phyloP scores from a whole-genome alignment of 2,329 filamentous ascomycete genomes.

The Hymenoscyphus occultus region DNA sequence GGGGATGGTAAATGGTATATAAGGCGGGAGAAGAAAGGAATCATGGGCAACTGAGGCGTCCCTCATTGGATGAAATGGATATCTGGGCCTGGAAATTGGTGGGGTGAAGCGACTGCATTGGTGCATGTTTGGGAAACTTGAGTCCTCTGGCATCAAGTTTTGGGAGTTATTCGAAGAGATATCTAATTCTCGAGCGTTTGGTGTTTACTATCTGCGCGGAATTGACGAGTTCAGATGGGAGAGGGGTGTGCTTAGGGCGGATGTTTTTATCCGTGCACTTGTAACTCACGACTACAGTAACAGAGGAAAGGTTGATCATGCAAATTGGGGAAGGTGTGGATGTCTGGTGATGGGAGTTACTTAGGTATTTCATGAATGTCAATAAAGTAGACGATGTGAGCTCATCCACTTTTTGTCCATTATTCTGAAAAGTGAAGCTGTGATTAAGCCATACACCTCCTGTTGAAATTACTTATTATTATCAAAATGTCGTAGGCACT shows the following conservation, averaged over 20 bases:
- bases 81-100: neutral
- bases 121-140: slow-evolving; percentile 12
- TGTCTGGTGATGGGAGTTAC: neutral
- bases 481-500: too few species aligned
- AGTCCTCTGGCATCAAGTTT: slow-evolving; percentile 15
- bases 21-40: neutral
- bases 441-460: too few species aligned
- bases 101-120: neutral
- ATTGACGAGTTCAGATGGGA: neutral
- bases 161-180: slow-evolving; percentile 15
- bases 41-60: neutral
- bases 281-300: neutral
- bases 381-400: too few species aligned
- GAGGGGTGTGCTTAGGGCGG: neutral
- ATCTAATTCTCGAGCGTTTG: slow-evolving; percentile 6
- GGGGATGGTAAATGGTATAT: slow-evolving; percentile 16
- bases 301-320: neutral
- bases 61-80: neutral
- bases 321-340: neutral
- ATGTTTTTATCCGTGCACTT: neutral
- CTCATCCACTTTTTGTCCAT: too few species aligned
- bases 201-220: neutral
- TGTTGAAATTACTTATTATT: too few species aligned
- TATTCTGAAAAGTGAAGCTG: too few species aligned
- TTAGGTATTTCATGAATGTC: too few species aligned